Base-by-base conservation (phyloP, 495 filamentous ascomycete genomes). In the Durotheca rogersii region DNA sequence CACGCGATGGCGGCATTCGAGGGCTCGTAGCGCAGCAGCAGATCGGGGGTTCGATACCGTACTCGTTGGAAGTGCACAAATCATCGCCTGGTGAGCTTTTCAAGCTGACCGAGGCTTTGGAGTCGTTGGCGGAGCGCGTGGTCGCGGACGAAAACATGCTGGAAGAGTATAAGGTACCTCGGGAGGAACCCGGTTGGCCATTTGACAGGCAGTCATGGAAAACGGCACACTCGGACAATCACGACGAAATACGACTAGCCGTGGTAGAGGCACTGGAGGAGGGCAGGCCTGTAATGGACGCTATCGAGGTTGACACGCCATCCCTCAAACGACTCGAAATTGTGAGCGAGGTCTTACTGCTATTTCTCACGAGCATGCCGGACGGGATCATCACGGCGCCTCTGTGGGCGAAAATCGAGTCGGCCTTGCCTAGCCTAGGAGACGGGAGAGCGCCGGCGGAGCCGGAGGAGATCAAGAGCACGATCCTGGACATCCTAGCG, bases 141-240 rank as follows among this genome's bases (percentile, higher is more conserved):
- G 64, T 89, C 18, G 92, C 90, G 4, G 92, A 96, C 57, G 86
- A 85, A 75, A 81, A 83, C 48, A 96, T 95, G 89, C 79, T 81
- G 2, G 80, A 81, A 44, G 73, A 79, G 0, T 86, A 81, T 78
- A 62, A 69, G 14, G 66, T 71, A n/a, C 79, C 84, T 7, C 73
- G 72, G 17, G 63, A 74, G 11, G 74, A 76, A 10, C 66, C 72
- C 1, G 85, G 76, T 5, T 95, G 90, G 90, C 90, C 90, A 6
- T 95, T 95, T 51, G 76, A 78, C n/a, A 53, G 69, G 12, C 58
- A 41, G 6, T 56, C 67, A 0, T 73, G 71, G 68, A 61, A 64
- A 14, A 37, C 65, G 0, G 56, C 48, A 14, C 44, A 66, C 40
- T 47, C 62, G 35, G 54, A 59, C 1, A 38, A 59, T 20, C 57